phyloP scores from a whole-genome alignment of 2,329 filamentous ascomycete genomes.

The Aspergillus viridinutans region DNA sequence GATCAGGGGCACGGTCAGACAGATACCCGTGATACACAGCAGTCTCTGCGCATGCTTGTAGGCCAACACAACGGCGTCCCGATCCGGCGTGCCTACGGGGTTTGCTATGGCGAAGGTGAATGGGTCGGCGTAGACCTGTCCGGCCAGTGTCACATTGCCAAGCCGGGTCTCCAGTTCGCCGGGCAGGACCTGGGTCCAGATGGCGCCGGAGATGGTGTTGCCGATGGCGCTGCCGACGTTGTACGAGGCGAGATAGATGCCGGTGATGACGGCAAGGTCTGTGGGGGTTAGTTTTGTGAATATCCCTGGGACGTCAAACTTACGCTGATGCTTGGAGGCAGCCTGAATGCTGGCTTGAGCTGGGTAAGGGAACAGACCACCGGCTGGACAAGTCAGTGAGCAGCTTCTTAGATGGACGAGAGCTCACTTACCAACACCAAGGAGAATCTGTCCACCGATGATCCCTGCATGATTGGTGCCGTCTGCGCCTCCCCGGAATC shows the following conservation, averaged over 20 bases:
- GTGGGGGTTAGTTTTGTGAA: neutral
- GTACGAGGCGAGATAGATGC: conserved; percentile 60
- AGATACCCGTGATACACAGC: conserved; percentile 50
- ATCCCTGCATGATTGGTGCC: conserved; percentile 50
- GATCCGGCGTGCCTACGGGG: conserved; percentile 43
- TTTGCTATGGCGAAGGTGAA: conserved; percentile 35
- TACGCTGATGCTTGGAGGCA: conserved; percentile 47
- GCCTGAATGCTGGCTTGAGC: conserved; percentile 50
- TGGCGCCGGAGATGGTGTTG: conserved; percentile 56
- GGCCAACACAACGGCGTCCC: conserved; percentile 41
- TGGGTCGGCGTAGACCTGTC: conserved; percentile 40
- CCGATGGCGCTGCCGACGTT: conserved; percentile 60
- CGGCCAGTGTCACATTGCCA: conserved; percentile 39
- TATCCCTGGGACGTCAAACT: conserved; percentile 5
- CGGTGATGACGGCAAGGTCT: conserved; percentile 61
- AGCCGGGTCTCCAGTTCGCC: conserved; percentile 38
- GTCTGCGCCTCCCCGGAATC: conserved; percentile 54
- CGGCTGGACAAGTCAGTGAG: conserved; percentile 31
- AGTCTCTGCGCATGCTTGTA: conserved; percentile 47
- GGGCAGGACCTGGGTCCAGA: conserved; percentile 59
- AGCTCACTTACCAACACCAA: conserved; percentile 49
- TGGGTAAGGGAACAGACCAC: conserved; percentile 58
- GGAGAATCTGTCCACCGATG: conserved; percentile 58
- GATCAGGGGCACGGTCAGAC: conserved; percentile 45
- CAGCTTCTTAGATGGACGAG: too few relatives aligned